A percentile compares a stretch with the other conserved stretches of the same genome.
These are phyloP conservation scores for Amanita pseudoporphyria DNA, from an alignment of 768 basidiomycete genomes.

Conservation along the genomic window DNA sequence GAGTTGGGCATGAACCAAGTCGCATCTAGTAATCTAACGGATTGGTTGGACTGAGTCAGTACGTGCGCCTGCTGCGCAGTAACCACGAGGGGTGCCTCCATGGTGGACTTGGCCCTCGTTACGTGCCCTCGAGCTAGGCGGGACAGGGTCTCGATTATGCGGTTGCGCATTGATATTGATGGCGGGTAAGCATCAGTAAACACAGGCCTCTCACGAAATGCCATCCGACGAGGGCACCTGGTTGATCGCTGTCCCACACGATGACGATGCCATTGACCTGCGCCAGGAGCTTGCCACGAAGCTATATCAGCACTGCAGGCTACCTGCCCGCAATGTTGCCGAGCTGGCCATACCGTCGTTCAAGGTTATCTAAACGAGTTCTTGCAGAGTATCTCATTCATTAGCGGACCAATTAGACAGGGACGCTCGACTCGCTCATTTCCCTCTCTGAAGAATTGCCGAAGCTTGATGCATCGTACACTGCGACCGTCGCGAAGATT, in stretches of 20 bases:
- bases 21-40: conserved; percentile 55
- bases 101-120: conserved; percentile 5
- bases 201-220: conserved; percentile 35
- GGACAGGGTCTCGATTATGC: neutral
- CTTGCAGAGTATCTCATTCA: conserved; percentile 9
- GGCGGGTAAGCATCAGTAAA: neutral
- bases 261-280: conserved; percentile 76
- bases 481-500: conserved; percentile 78
- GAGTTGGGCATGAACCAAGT: conserved; percentile 95
- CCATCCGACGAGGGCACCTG: conserved; percentile 95
- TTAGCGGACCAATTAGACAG: conserved; percentile 48
- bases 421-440: conserved; percentile 85
- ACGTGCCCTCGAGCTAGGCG: neutral
- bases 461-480: conserved; percentile 86
- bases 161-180: neutral
- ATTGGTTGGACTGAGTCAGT: conserved; percentile 21
- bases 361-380: conserved; percentile 52
- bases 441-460: conserved; percentile 87
- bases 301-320: conserved; percentile 47
- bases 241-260: conserved; percentile 79
- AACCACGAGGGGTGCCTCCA: conserved; percentile 36
- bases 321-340: conserved; percentile 39
- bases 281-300: conserved; percentile 57
- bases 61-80: conserved; percentile 39
- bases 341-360: conserved; percentile 75